A percentile compares a stretch with the other conserved stretches of the same genome.
phyloP scores from a whole-genome alignment of 306 rosid genomes.

The Vigna reflexopilosa region DNA sequence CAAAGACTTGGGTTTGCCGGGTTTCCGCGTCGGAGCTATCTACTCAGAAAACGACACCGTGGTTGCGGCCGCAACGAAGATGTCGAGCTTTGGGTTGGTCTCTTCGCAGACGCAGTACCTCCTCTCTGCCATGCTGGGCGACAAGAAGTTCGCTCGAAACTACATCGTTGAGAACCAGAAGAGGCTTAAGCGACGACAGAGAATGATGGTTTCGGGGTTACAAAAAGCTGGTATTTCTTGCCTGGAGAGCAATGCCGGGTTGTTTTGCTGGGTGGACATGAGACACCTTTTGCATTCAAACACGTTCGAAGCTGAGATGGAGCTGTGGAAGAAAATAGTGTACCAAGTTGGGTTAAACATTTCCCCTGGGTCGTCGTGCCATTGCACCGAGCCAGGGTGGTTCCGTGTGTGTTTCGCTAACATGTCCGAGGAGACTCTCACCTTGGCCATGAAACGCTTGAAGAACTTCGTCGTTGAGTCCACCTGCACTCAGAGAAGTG shows the following conservation, averaged over 20 bases:
- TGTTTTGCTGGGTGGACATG: conserved; percentile 88
- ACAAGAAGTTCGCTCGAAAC: conserved; percentile 64
- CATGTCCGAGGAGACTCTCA: conserved; percentile 69
- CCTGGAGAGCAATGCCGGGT: conserved; percentile 74
- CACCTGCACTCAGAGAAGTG: conserved; percentile 14
- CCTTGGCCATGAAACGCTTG: conserved; percentile 66
- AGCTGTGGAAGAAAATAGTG: conserved; percentile 77
- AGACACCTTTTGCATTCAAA: conserved; percentile 62
- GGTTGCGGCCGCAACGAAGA: conserved; percentile 70
- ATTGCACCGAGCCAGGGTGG: conserved; percentile 87
- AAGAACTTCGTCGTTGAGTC: conserved; percentile 57
- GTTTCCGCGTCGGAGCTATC: conserved; percentile 80
- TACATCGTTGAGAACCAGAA: conserved; percentile 66
- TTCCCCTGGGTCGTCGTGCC: conserved; percentile 84
- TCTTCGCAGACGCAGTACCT: conserved; percentile 88
- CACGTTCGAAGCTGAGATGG: conserved; percentile 79
- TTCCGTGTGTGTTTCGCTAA: conserved; percentile 82
- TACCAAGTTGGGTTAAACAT: conserved; percentile 70
- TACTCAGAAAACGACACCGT: conserved; percentile 72
- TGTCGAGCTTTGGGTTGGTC: conserved; percentile 87
- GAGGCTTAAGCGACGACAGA: conserved; percentile 62
- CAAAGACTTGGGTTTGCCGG: conserved; percentile 86
- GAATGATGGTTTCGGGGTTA: conserved; percentile 61
- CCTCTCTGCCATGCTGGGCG: conserved; percentile 69
- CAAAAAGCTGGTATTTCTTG: conserved; percentile 62